Base-by-base conservation (phyloP, 1,139 yeast species). In the Suhomyces terraborum region DNA sequence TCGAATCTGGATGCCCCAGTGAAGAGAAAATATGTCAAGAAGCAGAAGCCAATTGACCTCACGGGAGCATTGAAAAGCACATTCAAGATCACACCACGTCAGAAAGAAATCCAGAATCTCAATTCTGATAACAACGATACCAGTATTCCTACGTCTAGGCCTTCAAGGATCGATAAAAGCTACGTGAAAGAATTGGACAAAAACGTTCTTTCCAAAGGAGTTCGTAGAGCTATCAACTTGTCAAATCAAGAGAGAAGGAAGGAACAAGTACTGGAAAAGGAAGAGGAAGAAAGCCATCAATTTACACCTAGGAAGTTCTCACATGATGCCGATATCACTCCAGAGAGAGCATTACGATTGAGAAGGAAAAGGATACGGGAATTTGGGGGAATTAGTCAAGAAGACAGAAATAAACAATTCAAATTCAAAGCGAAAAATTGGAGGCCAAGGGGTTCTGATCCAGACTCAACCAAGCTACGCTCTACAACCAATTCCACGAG, bases 121-220 rank as follows among this genome's bases (percentile, higher is more conserved):
- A 37, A 38, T 6, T 47, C 30, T 9, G 46, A 36, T 5, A 32
- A 23, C 4, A 45, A 34, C 7, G 32, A 37, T 8, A 13, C 38
- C 17, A 26, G 14, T 16, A 32, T 45, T 6, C 45, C 48, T 13
- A 40, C 41, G 10, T 30, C 30, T 9, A 44, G 42, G 8, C 41
- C 47, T 10, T 40, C 40, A 34, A 50, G 46, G 37, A 30, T 46
- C 4, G 52, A 50, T 28, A 46, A 34, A 35, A 36, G 44, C 20
- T 51, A 44, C 32, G 44, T 39, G 14, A 43, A 47, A 28, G 55
- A 50, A n/a, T 28, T 51, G 9, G 49, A 51, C 12, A 40, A 41
- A 18, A 46, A 50, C 25, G 49, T 51, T 7, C 38, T 51, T n/a
- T 42, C 47, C 16, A 41, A 42, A 12, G 47, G 47, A 8, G 46